Evolutionary conservation across 2,329 filamentous ascomycete species (phyloP).

Genomic region (Apiospora kogelbergensis): DNA sequence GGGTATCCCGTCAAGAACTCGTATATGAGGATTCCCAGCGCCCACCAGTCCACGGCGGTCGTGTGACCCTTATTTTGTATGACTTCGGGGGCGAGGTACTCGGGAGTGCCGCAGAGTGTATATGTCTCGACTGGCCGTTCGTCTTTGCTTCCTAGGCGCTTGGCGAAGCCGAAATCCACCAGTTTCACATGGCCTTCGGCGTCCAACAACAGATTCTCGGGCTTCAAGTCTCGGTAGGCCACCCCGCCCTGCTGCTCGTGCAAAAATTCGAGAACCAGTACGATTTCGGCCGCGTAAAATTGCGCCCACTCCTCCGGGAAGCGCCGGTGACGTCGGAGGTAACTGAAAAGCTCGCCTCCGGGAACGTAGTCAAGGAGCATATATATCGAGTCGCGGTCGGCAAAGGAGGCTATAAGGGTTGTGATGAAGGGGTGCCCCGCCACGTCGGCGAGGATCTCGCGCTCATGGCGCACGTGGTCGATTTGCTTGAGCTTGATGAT

Average conservation of each 20-base stretch:
- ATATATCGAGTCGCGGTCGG: slow-evolving; percentile 76
- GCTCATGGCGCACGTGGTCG: slow-evolving; percentile 83
- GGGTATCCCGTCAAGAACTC: slow-evolving; percentile 84
- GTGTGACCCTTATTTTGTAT: slow-evolving; percentile 79
- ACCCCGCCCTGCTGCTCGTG: slow-evolving; percentile 77
- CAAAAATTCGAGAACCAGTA: slow-evolving; percentile 76
- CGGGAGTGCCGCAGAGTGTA: slow-evolving; percentile 79
- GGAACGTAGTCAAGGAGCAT: slow-evolving; percentile 83
- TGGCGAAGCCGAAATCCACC: slow-evolving; percentile 84
- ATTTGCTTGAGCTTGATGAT: slow-evolving; percentile 82
- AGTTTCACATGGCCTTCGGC: slow-evolving; percentile 77
- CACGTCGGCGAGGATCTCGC: slow-evolving; percentile 73
- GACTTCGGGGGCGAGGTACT: slow-evolving; percentile 82
- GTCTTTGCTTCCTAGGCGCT: slow-evolving; percentile 63
- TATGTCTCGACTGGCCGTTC: slow-evolving; percentile 67
- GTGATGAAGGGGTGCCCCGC: slow-evolving; percentile 84
- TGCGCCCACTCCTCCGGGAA: slow-evolving; percentile 78
- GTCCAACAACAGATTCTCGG: slow-evolving; percentile 79
- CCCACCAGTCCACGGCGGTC: slow-evolving; percentile 85
- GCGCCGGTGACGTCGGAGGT: slow-evolving; percentile 72
- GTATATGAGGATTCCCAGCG: slow-evolving; percentile 79
- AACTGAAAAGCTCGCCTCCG: slow-evolving; percentile 82
- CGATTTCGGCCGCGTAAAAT: slow-evolving; percentile 84
- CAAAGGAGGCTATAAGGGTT: slow-evolving; percentile 74
- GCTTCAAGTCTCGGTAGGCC: slow-evolving; percentile 80